Base-by-base conservation (phyloP, 768 basidiomycete species). In the Paxillus rubicundulus region DNA sequence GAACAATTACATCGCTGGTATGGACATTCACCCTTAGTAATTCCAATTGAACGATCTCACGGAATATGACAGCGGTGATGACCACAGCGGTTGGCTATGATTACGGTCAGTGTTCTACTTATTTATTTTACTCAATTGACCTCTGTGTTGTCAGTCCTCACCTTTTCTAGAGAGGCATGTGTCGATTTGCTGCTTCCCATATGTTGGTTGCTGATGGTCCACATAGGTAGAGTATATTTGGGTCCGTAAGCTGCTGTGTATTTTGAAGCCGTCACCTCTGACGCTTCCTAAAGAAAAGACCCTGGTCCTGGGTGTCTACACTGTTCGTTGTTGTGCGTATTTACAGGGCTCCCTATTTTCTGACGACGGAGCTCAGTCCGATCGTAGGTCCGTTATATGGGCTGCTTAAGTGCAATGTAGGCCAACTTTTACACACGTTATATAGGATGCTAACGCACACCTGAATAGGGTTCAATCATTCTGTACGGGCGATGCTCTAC, bases 171-270 rank as follows among this genome's bases (percentile, higher is more conserved):
- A 42, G 58, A 59, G 47, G 58, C 59, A 46, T 21, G 0, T 24
- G 17, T 13, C 7, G 2, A 4, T 32, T 6, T 4, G 6, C 36
- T 14, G 7, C 14, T 5, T 13, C 13, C 16, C 36, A 16, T 4
- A 4, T 32, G 3, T 20, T 33, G 10, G 18, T 8, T 18, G 5
- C 10, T 45, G n/a, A 45, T 8, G 8, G 14, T 20, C 14, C 33
- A 28, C 6, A 17, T 20, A 59, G 57, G 13, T 59, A 33, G 41
- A 59, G 10, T 34, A 54, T 9, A 5, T 61, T 12, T 61, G 59
- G 59, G 59, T 61, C 18, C 39, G 12, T 45, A 5, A 6, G 21
- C 14, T 34, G 10, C 5, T 9, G 4, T 37, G 4, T 37, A 28
- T 39, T n/a, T 18, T 4, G 6, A 4, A 32, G 16, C 7, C 16